Percentiles rank a stretch among this genome's conserved stretches.
These are phyloP conservation scores for Daldinia loculata DNA, from an alignment of 495 filamentous ascomycete genomes.

Conservation along the genomic window DNA sequence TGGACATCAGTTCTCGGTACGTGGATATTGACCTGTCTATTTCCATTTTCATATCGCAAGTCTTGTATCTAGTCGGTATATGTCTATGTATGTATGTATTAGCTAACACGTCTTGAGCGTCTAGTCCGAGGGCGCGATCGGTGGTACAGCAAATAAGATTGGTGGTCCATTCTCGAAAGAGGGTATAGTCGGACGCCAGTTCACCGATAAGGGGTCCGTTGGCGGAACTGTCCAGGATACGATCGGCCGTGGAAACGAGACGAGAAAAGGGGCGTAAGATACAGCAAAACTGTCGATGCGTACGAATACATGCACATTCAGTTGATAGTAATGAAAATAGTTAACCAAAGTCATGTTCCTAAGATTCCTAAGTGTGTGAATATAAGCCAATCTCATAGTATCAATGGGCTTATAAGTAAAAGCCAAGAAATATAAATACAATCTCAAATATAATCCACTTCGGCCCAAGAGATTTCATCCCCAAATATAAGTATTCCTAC, in stretches of 20 bases:
- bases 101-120: not conserved
- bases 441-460: no score
- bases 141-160: constrained; percentile 59
- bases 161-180: constrained; percentile 63
- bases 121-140: constrained; percentile 60
- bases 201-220: constrained; percentile 57
- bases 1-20: constrained; percentile 51
- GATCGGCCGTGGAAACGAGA: constrained; percentile 27
- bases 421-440: no score
- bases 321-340: not conserved
- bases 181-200: constrained; percentile 60
- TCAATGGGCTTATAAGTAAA: no score
- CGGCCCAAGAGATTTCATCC: no score
- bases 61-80: not conserved
- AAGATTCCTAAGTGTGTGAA: not conserved
- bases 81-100: no score
- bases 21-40: not conserved
- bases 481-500: no score
- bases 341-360: not conserved
- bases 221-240: constrained; percentile 56
- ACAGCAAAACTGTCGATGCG: not conserved
- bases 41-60: not conserved
- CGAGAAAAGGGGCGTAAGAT: constrained; percentile 19
- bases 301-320: not conserved
- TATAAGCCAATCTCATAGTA: no score